Percentiles rank a stretch among this genome's conserved stretches.
Evolutionary conservation across 768 basidiomycete genomes (phyloP).

Genomic region (Suillus clintonianus): DNA sequence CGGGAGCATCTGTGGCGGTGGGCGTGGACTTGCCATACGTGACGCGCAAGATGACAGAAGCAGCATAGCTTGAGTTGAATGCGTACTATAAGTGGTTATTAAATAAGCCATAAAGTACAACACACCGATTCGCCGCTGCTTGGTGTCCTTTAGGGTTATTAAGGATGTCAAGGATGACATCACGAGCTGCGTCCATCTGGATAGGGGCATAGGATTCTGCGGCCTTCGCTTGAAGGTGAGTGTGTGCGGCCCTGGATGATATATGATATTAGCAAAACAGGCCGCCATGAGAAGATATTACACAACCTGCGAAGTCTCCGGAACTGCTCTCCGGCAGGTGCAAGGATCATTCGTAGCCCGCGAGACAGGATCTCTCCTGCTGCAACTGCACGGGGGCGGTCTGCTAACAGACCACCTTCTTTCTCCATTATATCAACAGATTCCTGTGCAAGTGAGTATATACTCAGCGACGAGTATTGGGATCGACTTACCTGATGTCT

Average conservation of each 20-base stretch:
- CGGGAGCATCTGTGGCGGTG: constrained; percentile 29
- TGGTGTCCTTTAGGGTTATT: constrained; percentile 45
- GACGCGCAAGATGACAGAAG: constrained; percentile 36
- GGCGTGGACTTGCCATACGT: constrained; percentile 37
- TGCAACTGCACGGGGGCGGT: constrained; percentile 56
- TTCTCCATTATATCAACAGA: constrained; percentile 70
- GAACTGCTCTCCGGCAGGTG: constrained; percentile 57
- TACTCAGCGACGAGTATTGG: not conserved
- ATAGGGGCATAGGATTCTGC: constrained; percentile 50
- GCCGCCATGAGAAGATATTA: not conserved
- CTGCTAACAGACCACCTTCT: constrained; percentile 57
- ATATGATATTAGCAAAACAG: not conserved
- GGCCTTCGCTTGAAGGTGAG: constrained; percentile 57
- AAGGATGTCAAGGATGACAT: constrained; percentile 34
- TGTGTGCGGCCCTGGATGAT: constrained; percentile 50
- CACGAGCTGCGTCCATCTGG: constrained; percentile 39
- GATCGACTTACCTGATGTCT: constrained; percentile 36
- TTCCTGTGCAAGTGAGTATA: constrained; percentile 35
- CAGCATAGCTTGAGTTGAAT: constrained; percentile 26
- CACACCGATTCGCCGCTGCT: constrained; percentile 48
- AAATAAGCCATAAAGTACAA: constrained; percentile 48
- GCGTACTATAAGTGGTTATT: constrained; percentile 23
- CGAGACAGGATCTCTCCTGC: constrained; percentile 61
- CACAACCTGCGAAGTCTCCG: constrained; percentile 60
- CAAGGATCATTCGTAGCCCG: constrained; percentile 58